These are phyloP conservation scores for Acanthamoeba lenticulata DNA, from an alignment of 208 protist genomes.

Conservation along the genomic window DNA sequence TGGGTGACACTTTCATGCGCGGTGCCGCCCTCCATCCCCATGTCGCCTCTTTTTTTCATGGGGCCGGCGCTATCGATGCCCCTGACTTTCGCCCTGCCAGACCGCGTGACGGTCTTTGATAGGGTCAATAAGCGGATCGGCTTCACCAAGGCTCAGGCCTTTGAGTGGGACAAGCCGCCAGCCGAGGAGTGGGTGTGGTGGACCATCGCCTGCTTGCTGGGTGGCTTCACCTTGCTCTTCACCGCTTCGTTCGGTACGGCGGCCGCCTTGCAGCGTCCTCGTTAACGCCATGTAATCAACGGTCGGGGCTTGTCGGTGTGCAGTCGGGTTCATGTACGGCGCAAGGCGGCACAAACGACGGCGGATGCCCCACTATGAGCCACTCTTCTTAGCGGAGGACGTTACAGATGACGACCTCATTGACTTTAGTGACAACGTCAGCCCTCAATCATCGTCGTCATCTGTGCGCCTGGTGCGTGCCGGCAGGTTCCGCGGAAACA, in stretches of 20 bases:
- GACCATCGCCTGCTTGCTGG: not conserved
- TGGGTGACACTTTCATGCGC: slow-evolving; percentile 56
- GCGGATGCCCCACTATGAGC: not conserved
- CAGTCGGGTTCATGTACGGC: not conserved
- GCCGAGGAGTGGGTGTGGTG: not conserved
- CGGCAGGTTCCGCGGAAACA: not conserved
- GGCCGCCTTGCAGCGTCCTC: not conserved
- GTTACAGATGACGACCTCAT: not conserved
- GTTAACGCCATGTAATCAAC: not conserved
- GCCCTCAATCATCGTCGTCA: not conserved
- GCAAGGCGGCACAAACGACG: not conserved
- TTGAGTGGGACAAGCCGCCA: not conserved
- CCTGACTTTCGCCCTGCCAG: not conserved
- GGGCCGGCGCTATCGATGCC: not conserved
- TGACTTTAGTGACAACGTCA: not conserved
- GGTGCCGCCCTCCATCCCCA: not conserved
- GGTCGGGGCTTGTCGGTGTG: not conserved
- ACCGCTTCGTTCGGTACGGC: not conserved
- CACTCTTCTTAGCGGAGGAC: not conserved
- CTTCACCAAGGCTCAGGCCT: slow-evolving; percentile 35
- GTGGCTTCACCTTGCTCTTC: not conserved
- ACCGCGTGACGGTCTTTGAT: slow-evolving; percentile 31
- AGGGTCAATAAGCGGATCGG: slow-evolving; percentile 14
- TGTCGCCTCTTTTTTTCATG: not conserved
- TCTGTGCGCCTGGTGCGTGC: not conserved